Conservation (phyloP, 257 asterid genomes). For the Ophiorrhiza pumila region DNA sequence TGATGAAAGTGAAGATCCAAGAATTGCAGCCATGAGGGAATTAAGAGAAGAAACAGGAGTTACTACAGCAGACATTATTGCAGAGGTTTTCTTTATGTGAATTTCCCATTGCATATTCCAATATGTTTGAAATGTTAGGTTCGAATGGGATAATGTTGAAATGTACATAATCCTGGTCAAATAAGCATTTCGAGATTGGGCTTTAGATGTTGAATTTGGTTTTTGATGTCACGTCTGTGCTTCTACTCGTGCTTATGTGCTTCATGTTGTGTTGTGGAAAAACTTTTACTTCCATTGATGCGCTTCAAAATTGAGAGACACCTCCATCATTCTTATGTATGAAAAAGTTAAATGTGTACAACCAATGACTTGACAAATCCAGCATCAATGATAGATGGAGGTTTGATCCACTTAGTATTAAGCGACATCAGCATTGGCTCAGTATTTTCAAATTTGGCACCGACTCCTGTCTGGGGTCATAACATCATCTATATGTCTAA, state of each 20-base stretch:
- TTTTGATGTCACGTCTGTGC: not conserved
- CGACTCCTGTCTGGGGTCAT: too few relatives aligned
- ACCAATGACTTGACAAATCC: too few relatives aligned
- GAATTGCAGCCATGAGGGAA: conserved; percentile 82
- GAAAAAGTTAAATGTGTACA: not conserved
- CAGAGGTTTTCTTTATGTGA: conserved; percentile 54
- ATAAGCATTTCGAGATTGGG: not conserved
- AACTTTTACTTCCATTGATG: not conserved
- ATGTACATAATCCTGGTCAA: not conserved
- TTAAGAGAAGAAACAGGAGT: conserved; percentile 95
- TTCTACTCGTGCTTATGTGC: not conserved
- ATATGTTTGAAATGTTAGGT: conserved; percentile 8
- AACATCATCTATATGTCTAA: not conserved
- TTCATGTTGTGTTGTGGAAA: not conserved
- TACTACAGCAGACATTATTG: conserved; percentile 71
- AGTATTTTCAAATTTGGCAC: not conserved
- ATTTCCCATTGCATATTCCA: conserved; percentile 1
- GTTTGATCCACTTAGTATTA: not conserved
- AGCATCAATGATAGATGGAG: not conserved
- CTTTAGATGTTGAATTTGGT: too few relatives aligned
- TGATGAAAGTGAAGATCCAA: conserved; percentile 77
- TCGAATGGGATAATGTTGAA: not conserved
- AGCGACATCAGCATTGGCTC: not conserved
- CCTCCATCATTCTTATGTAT: too few relatives aligned
- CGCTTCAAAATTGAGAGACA: not conserved